Base-by-base conservation (phyloP, 163 green algal species). In the Trebouxia gelatinosa region DNA sequence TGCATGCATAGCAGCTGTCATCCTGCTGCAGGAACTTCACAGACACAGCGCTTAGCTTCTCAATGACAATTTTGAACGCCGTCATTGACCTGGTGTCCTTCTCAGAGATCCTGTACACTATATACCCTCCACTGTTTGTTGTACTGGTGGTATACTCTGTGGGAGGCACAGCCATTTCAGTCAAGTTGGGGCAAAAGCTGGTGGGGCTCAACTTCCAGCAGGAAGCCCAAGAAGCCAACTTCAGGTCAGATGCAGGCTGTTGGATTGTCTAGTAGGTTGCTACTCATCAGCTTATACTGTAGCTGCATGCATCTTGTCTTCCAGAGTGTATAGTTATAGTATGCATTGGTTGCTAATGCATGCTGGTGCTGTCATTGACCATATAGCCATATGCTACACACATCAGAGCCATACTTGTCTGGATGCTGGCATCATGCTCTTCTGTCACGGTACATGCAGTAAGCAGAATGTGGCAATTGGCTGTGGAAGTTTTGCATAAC, bases 161-260 rank as follows among this genome's bases (percentile, higher is more conserved):
- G 3, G 95, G 95, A 1, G 95, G 95, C 62, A 99, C 95, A 2
- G 88, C 82, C 9, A 87, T 92, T 31, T 95, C 88, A 32, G 37
- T 95, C 6, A 61, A 62, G 16, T 85, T 96, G 2, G 91, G 91
- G 0, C 79, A 75, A 74, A 90, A 86, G 19, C 90, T 99, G 46
- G 91, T 99, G 34, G 88, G 85, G 0, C 90, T 99, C n/a, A 99
- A 98, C 88, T 99, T 99, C 82, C 83, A 89, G 74, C 95, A 99
- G 81, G 95, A 99, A 86, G 94, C 94, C 3, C 85, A 89, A 54
- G 95, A 99, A 82, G 94, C 93, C 16, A 90, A 97, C 79, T 92
- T 95, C 68, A 80, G 92, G 65, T 91, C 87, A 38, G 4, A n/a
- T 59, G 35, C 9, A 16, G 21, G 35, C 50, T 13, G 48, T 13